phyloP scores from a whole-genome alignment of 2,329 filamentous ascomycete genomes.

The Zymoseptoria crescenta region DNA sequence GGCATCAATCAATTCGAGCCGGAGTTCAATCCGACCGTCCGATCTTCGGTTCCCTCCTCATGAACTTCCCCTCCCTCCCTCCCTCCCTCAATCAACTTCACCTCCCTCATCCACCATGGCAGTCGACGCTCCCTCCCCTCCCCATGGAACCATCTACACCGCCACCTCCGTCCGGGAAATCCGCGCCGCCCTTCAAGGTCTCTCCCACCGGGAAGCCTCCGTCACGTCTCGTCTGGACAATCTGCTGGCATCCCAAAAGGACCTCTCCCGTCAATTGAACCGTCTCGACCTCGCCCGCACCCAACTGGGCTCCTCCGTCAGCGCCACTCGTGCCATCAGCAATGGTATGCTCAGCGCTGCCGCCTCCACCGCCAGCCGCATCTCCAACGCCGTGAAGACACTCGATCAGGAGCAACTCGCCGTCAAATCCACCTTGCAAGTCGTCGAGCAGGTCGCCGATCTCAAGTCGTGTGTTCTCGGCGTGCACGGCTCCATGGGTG shows the following conservation, averaged over 20 bases:
- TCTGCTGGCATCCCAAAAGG: slow-evolving; percentile 73
- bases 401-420: slow-evolving; percentile 86
- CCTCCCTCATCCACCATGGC: background rate
- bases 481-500: slow-evolving; percentile 92
- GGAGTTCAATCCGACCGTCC: background rate
- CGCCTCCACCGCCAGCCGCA: slow-evolving; percentile 73
- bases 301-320: slow-evolving; percentile 77
- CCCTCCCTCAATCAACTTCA: background rate
- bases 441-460: slow-evolving; percentile 94
- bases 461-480: slow-evolving; percentile 94
- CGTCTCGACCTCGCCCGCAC: slow-evolving; percentile 85
- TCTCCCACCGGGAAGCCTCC: slow-evolving; percentile 67
- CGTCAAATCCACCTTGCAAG: slow-evolving; percentile 80
- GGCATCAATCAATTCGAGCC: background rate
- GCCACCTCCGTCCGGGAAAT: slow-evolving; percentile 72
- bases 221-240: slow-evolving; percentile 68
- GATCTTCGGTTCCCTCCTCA: too few relatives aligned
- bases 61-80: background rate
- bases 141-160: slow-evolving; percentile 47
- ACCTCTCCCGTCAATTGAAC: slow-evolving; percentile 76
- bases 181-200: slow-evolving; percentile 63
- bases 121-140: background rate
- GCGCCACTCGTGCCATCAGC: slow-evolving; percentile 73
- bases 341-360: slow-evolving; percentile 86
- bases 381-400: slow-evolving; percentile 77